Evolutionary conservation across 352 stramenopile species (phyloP).

Genomic region (Globisporangium alternatum): DNA sequence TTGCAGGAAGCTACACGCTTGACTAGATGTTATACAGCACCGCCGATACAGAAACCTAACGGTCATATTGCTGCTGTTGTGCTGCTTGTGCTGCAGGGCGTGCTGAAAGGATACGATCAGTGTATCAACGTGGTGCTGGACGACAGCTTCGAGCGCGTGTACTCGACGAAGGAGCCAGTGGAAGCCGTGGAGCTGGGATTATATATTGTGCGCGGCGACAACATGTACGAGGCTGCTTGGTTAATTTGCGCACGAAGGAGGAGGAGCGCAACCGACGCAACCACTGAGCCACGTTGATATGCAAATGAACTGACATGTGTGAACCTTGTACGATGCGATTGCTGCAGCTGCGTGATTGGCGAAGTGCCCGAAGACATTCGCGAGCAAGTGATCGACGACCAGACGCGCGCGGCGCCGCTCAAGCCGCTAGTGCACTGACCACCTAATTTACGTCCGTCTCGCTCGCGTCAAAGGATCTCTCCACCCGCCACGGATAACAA

Average conservation of each 20-base stretch:
- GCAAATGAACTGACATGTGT: not conserved
- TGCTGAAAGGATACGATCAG: conserved; percentile 92
- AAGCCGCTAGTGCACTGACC: conserved; percentile 92
- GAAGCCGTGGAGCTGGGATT: conserved; percentile 89
- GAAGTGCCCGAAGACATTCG: conserved; percentile 86
- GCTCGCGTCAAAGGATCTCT: too few species aligned
- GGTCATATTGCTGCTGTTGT: not conserved
- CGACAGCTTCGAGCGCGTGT: conserved; percentile 93
- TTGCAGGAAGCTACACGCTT: not conserved
- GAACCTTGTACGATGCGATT: not conserved
- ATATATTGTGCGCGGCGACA: conserved; percentile 93
- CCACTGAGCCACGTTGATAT: too few species aligned
- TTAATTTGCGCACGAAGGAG: not conserved
- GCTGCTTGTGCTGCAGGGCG: conserved; percentile 40
- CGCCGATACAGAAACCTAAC: not conserved
- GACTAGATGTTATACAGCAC: not conserved
- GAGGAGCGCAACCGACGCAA: too few species aligned
- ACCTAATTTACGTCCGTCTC: conserved; percentile 33
- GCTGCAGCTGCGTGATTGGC: conserved; percentile 77
- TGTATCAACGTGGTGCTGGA: conserved; percentile 92
- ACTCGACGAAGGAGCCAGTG: conserved; percentile 87
- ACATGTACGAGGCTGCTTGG: conserved; percentile 69
- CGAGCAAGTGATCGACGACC: conserved; percentile 87
- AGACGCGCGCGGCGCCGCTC: conserved; percentile 82
- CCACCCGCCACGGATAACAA: too few species aligned